Evolutionary conservation across 2,329 filamentous ascomycete genomes (phyloP).

Genomic region (Passalora sequoiae): DNA sequence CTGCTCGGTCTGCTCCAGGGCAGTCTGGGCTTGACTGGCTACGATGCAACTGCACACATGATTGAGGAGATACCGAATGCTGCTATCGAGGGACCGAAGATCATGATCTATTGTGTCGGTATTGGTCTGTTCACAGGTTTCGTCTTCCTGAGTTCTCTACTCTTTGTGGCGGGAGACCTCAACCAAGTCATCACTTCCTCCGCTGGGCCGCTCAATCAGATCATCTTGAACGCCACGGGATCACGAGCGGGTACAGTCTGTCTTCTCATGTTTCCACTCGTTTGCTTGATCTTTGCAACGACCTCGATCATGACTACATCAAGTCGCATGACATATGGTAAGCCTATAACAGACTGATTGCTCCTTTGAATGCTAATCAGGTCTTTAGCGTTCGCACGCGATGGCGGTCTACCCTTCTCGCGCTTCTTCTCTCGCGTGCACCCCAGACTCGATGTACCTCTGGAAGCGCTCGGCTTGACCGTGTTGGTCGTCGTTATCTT

Average conservation of each 20-base stretch:
- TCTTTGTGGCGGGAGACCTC: constrained; percentile 34
- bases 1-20: constrained; percentile 41
- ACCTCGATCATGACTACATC: constrained; percentile 36
- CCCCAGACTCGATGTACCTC: constrained; percentile 32
- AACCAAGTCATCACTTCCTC: constrained; percentile 30
- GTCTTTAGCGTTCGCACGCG: constrained; percentile 34
- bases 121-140: constrained; percentile 36
- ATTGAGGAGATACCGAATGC: constrained; percentile 36
- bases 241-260: constrained; percentile 33
- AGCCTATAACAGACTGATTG: background rate
- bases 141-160: constrained; percentile 34
- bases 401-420: constrained; percentile 34
- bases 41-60: constrained; percentile 51
- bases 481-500: constrained; percentile 32
- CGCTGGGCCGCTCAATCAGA: constrained; percentile 32
- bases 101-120: constrained; percentile 35
- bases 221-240: constrained; percentile 34
- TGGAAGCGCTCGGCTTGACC: constrained; percentile 33
- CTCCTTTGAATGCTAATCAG: constrained; percentile 1
- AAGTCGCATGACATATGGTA: constrained; percentile 33
- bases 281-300: constrained; percentile 34
- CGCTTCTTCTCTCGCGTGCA: constrained; percentile 34
- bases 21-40: constrained; percentile 41
- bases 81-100: constrained; percentile 32
- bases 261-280: constrained; percentile 34